Conservation (phyloP, 2,329 filamentous ascomycete genomes). For the Seiridium unicorne region DNA sequence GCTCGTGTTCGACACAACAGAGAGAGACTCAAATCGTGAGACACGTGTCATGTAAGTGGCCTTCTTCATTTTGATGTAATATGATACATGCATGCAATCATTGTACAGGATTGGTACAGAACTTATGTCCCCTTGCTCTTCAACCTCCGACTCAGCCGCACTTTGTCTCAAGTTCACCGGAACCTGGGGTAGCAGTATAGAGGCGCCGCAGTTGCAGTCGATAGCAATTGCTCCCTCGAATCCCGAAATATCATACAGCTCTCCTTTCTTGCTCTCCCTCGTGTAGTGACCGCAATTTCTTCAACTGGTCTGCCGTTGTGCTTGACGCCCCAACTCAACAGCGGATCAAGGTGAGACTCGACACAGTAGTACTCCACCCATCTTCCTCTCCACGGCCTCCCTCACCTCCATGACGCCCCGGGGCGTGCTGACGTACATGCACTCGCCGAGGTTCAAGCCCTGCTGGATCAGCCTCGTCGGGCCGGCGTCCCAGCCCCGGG, state of each 20-base stretch:
- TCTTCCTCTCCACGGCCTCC: constrained; percentile 76
- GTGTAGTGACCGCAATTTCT: too few species aligned
- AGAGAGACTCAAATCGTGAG: too few species aligned
- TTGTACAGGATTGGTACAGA: constrained; percentile 3
- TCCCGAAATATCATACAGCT: background rate
- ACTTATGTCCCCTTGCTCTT: background rate
- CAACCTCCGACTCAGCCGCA: background rate
- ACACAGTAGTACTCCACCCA: constrained; percentile 80
- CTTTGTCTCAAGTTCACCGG: background rate
- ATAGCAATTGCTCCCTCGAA: too few species aligned
- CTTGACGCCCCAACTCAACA: background rate
- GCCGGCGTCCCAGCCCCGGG: constrained; percentile 64
- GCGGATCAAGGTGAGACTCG: constrained; percentile 44
- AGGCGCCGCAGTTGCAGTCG: too few species aligned
- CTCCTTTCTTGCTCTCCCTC: background rate
- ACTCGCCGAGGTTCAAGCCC: constrained; percentile 78
- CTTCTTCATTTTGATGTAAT: background rate
- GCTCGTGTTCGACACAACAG: too few species aligned
- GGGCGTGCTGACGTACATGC: constrained; percentile 76
- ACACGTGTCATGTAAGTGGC: too few species aligned
- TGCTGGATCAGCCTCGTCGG: constrained; percentile 62
- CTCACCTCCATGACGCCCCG: constrained; percentile 76
- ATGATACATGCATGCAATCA: background rate
- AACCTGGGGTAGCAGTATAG: too few species aligned
- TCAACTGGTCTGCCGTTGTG: too few species aligned